Conservation (phyloP, 768 basidiomycete genomes). For the Agaricus subrufescens region DNA sequence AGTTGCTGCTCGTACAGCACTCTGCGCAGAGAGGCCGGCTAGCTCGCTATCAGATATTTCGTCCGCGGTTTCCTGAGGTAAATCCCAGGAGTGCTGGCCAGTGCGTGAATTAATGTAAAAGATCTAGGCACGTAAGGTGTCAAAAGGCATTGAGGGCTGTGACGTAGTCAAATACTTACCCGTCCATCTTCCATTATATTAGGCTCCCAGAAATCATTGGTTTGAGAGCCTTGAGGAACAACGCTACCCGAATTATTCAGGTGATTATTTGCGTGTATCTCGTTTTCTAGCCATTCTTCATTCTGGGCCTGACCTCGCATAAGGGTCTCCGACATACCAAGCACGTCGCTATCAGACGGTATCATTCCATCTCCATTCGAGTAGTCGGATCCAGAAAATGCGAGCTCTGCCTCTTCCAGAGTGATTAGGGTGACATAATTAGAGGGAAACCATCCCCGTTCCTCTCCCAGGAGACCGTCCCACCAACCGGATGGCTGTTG, state of each 20-base stretch:
- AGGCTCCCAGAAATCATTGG: slow-evolving; percentile 90
- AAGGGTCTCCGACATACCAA: slow-evolving; percentile 48
- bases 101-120: slow-evolving; percentile 93
- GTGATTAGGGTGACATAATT: slow-evolving; percentile 85
- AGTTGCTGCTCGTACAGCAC: slow-evolving; percentile 50
- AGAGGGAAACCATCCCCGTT: slow-evolving; percentile 95
- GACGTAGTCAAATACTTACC: slow-evolving; percentile 40
- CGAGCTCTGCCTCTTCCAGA: slow-evolving; percentile 75
- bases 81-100: slow-evolving; percentile 74
- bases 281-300: slow-evolving; percentile 58
- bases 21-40: slow-evolving; percentile 53
- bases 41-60: slow-evolving; percentile 62
- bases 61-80: slow-evolving; percentile 72
- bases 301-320: slow-evolving; percentile 40
- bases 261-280: slow-evolving; percentile 26
- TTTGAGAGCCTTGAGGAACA: slow-evolving; percentile 30
- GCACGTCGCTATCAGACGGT: slow-evolving; percentile 24
- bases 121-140: slow-evolving; percentile 47
- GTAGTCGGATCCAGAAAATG: slow-evolving; percentile 47
- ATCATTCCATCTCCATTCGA: slow-evolving; percentile 28
- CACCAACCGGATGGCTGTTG: slow-evolving; percentile 95
- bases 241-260: background rate
- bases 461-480: slow-evolving; percentile 89
- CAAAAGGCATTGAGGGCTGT: background rate
- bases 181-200: slow-evolving; percentile 78